phyloP scores from a whole-genome alignment of 306 rosid genomes.

The Begonia peltatifolia region DNA sequence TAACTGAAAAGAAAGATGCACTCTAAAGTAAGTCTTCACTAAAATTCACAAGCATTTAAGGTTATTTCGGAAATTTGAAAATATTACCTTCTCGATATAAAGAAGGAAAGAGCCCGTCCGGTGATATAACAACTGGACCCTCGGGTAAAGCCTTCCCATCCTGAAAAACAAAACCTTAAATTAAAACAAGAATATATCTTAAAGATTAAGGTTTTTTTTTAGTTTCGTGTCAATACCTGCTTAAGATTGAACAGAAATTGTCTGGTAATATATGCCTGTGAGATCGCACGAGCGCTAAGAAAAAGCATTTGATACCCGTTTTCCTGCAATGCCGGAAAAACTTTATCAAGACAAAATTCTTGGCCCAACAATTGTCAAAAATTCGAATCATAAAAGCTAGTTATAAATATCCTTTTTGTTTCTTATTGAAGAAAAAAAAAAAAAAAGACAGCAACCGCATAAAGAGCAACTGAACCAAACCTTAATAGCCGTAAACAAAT shows the following conservation, averaged over 20 bases:
- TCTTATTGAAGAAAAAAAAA: no score
- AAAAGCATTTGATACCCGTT: conserved; percentile 91
- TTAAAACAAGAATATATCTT: background rate
- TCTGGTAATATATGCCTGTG: conserved; percentile 77
- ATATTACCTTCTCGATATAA: conserved; percentile 86
- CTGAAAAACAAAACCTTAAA: conserved; percentile 20
- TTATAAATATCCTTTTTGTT: no score
- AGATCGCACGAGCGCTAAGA: conserved; percentile 95
- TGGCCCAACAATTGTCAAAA: no score
- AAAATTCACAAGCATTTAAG: no score
- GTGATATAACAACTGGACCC: conserved; percentile 96
- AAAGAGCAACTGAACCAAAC: conserved; percentile 9
- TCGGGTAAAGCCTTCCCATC: conserved; percentile 89
- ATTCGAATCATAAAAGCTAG: no score
- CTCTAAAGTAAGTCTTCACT: no score
- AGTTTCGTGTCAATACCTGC: conserved; percentile 43
- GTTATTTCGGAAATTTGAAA: no score
- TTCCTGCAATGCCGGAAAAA: conserved; percentile 39
- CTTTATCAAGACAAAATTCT: no score
- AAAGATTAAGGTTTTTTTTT: background rate
- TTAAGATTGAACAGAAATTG: conserved; percentile 81
- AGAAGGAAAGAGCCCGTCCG: conserved; percentile 94
- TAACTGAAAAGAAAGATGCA: conserved; percentile 34
- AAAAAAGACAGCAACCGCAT: no score
- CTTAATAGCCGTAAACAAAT: conserved; percentile 94